phyloP scores from a whole-genome alignment of 1,139 yeast genomes.

The Geotrichum aggregatum region DNA sequence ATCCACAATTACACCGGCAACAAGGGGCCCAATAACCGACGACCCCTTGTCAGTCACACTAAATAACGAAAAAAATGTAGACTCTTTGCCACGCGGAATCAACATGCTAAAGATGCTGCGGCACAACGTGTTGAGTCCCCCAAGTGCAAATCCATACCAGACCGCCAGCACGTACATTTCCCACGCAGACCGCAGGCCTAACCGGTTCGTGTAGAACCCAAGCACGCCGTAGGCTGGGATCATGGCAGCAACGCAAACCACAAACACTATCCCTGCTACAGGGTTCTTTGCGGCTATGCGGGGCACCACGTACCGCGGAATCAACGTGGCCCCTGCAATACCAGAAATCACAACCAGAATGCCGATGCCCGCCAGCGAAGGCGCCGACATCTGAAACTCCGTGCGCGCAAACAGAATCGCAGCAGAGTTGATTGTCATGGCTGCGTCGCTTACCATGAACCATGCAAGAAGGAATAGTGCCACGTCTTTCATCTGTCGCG shows the following conservation, averaged over 20 bases:
- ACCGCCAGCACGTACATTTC: slow-evolving; percentile 63
- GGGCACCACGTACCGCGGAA: slow-evolving; percentile 47
- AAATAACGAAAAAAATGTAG: slow-evolving; percentile 64
- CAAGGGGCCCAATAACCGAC: slow-evolving; percentile 61
- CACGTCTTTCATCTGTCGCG: slow-evolving; percentile 55
- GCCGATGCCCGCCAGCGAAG: slow-evolving; percentile 57
- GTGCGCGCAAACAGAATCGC: slow-evolving; percentile 68
- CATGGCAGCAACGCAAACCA: slow-evolving; percentile 55
- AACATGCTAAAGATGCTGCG: slow-evolving; percentile 60
- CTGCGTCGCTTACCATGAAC: slow-evolving; percentile 66
- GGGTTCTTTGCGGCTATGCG: slow-evolving; percentile 41
- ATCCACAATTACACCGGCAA: slow-evolving; percentile 64
- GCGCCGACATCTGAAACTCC: slow-evolving; percentile 59
- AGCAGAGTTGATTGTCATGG: slow-evolving; percentile 69
- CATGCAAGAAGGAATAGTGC: slow-evolving; percentile 58
- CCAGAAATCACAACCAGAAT: slow-evolving; percentile 60
- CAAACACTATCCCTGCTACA: slow-evolving; percentile 46
- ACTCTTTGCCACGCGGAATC: slow-evolving; percentile 66
- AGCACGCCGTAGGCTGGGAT: slow-evolving; percentile 64
- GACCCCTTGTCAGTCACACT: slow-evolving; percentile 74
- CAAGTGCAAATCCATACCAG: slow-evolving; percentile 68
- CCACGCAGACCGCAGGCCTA: slow-evolving; percentile 56
- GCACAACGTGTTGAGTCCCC: slow-evolving; percentile 62
- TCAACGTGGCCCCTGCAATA: slow-evolving; percentile 54
- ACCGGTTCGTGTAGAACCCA: slow-evolving; percentile 48